These are phyloP conservation scores for Pseudogymnoascus sp. DNA, from an alignment of 2,329 filamentous ascomycete genomes.

Conservation along the genomic window DNA sequence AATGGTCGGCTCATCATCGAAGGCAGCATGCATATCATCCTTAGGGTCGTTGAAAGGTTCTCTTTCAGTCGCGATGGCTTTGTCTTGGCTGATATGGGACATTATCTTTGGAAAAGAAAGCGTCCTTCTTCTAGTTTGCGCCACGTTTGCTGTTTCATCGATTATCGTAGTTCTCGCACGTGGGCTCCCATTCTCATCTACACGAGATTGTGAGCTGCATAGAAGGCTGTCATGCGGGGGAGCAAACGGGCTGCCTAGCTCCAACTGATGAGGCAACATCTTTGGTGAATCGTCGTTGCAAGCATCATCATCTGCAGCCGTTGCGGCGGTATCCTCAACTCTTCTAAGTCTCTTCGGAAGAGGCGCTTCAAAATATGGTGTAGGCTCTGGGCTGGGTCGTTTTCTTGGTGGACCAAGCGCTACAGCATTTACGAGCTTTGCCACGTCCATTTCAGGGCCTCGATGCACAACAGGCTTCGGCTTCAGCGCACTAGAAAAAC, in stretches of 20 bases:
- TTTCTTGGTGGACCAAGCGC: constrained; percentile 15
- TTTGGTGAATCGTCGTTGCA: background rate
- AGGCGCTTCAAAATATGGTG: background rate
- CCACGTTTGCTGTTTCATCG: background rate
- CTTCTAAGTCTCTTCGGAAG: background rate
- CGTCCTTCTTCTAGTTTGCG: background rate
- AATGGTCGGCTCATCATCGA: background rate
- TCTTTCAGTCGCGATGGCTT: background rate
- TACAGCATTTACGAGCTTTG: background rate
- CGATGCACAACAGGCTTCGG: background rate
- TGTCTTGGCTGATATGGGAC: constrained; percentile 14
- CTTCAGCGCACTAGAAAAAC: constrained; percentile 13
- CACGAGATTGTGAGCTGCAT: constrained; percentile 16
- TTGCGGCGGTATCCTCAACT: background rate
- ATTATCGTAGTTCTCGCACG: constrained; percentile 12
- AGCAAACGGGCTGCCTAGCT: constrained; percentile 12
- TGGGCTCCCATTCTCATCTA: constrained; percentile 25
- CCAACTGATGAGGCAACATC: constrained; percentile 4
- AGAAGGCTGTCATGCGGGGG: constrained; percentile 15
- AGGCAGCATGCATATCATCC: background rate
- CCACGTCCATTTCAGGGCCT: background rate
- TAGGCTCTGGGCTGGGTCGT: constrained; percentile 15
- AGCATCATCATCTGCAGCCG: background rate
- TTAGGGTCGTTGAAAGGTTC: background rate
- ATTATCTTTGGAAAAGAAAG: constrained; percentile 17